Evolutionary conservation across 345 rosid genomes (phyloP).

Genomic region (Eucalyptus curtisii): DNA sequence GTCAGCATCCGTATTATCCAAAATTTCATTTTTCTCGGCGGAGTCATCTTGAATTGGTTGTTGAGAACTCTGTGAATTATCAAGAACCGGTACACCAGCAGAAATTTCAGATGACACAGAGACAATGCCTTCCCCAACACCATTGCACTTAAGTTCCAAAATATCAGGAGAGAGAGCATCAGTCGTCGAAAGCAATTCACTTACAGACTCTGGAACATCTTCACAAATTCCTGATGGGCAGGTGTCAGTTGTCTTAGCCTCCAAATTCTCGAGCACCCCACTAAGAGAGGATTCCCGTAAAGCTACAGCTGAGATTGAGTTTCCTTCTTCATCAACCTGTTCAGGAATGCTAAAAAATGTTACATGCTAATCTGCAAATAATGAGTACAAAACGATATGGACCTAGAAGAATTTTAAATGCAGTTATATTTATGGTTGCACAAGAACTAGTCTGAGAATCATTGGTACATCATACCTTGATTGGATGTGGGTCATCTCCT

Average conservation of each 20-base stretch:
- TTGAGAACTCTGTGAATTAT: not conserved
- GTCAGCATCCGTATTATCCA: not conserved
- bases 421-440: not conserved
- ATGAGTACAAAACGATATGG: not conserved
- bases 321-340: constrained; percentile 24
- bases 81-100: not conserved
- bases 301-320: not conserved
- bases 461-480: constrained; percentile 24
- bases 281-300: constrained; percentile 6
- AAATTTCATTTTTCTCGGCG: not conserved
- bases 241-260: constrained; percentile 5
- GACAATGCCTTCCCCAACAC: constrained; percentile 9
- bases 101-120: constrained; percentile 15
- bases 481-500: constrained; percentile 20
- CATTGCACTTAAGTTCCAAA: constrained; percentile 13
- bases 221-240: constrained; percentile 8
- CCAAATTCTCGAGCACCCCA: constrained; percentile 14
- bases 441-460: not conserved
- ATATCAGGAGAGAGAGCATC: constrained; percentile 7
- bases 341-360: not conserved
- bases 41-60: constrained; percentile 6
- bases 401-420: not conserved
- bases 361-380: not conserved
- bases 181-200: constrained; percentile 5
- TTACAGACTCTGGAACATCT: not conserved